Base-by-base conservation (phyloP, 129 eudicot species). In the Lactuca saligna region DNA sequence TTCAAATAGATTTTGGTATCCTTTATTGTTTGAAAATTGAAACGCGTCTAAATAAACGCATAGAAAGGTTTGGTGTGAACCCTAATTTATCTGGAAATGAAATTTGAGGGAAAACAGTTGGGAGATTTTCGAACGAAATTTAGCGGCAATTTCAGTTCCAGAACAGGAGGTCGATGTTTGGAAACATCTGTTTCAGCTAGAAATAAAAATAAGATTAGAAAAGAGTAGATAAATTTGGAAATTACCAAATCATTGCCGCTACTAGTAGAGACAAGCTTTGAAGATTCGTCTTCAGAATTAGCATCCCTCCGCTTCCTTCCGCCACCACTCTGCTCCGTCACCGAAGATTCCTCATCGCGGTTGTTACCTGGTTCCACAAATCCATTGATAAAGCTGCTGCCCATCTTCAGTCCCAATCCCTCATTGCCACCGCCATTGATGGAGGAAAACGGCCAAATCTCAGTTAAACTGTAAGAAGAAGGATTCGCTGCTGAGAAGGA, bases 401-500 rank as follows among this genome's bases (percentile, higher is more conserved):
- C 80, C 70, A 91, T 75, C 74, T 80, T 78, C 53, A 91, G 77
- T 34, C 92, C 92, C 57, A 83, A 66, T 55, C 56, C 53, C 13
- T 78, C 87, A 65, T 72, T 76, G n/a, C 35, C 53, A 32, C 65
- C 74, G 9, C 82, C 77, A 65, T 68, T 54, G 17, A 78, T 51
- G 20, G 87, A 62, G 6, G 76, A 61, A 76, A 85, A 81, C 0
- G 95, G 89, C 87, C 95, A 85, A 75, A 91, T 81, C 85, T 87
- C 97, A 48, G 91, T 83, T 69, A 91, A 75, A 39, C 84, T 85
- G 76, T 83, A 88, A 10, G 96, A 85, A 17, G 96, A 80, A 34
- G 97, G 97, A 63, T 88, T 88, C 2, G 96, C 86, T 3, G 94
- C 82, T 3, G 94, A 75, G 68, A 91, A 88, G 6, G 95, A 88